Evolutionary conservation across 345 rosid genomes (phyloP).

Genomic region (Syzygium oleosum): DNA sequence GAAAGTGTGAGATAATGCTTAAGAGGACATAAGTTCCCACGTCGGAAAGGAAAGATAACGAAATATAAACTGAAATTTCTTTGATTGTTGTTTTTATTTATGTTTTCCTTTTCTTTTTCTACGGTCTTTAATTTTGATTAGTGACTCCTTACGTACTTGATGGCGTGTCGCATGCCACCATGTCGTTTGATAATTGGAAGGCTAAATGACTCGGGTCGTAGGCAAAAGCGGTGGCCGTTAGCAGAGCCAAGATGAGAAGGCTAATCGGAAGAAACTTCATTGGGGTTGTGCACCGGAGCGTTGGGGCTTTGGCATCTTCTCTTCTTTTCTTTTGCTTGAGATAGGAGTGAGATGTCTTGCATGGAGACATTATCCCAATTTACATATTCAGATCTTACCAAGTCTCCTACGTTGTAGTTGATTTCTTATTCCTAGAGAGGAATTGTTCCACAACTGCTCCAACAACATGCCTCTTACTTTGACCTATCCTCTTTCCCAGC

Average conservation of each 20-base stretch:
- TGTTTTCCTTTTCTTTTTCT: neutral
- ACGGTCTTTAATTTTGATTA: neutral
- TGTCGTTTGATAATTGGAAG: neutral
- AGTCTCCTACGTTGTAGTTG: neutral
- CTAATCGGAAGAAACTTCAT: neutral
- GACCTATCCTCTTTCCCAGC: neutral
- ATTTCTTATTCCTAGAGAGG: neutral
- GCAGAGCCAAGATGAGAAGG: neutral
- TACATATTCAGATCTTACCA: neutral
- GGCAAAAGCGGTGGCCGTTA: neutral
- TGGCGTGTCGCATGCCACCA: neutral
- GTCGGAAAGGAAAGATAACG: neutral
- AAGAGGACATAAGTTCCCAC: neutral
- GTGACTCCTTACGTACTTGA: neutral
- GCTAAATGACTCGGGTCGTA: neutral
- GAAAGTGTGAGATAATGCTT: neutral
- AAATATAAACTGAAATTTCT: neutral
- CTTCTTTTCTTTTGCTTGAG: neutral
- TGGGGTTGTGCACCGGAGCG: neutral
- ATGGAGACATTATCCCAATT: neutral
- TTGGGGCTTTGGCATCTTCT: neutral
- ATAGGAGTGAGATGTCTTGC: neutral
- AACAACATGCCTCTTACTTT: neutral
- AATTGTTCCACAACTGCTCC: neutral
- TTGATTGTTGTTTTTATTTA: neutral